These are phyloP conservation scores for Croton laevigatus DNA, from an alignment of 441 rosid genomes.

Conservation along the genomic window DNA sequence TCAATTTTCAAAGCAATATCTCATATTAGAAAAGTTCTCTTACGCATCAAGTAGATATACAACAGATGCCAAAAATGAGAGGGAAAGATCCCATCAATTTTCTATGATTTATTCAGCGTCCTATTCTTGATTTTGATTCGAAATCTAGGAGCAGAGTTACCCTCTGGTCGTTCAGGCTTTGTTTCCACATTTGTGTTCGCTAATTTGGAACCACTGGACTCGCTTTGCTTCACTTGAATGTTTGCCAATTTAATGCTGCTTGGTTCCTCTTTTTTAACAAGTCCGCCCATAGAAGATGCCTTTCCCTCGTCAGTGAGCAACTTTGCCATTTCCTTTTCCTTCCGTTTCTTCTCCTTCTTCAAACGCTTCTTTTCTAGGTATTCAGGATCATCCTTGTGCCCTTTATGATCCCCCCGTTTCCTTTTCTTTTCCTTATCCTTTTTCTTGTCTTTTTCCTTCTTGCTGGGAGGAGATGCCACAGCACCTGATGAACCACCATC, in stretches of 20 bases:
- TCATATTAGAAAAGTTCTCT: not conserved
- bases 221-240: constrained; percentile 36
- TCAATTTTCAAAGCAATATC: not conserved
- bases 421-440: constrained; percentile 63
- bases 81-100: constrained; percentile 13
- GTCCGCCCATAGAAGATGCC: constrained; percentile 30
- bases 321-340: constrained; percentile 77
- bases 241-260: constrained; percentile 22
- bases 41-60: not conserved
- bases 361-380: constrained; percentile 70
- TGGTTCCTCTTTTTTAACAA: constrained; percentile 30
- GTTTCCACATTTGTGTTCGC: constrained; percentile 37
- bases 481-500: constrained; percentile 34
- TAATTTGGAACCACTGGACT: constrained; percentile 38
- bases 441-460: constrained; percentile 56
- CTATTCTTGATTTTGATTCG: constrained; percentile 70
- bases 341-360: constrained; percentile 83
- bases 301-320: constrained; percentile 42
- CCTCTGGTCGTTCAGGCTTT: constrained; percentile 49
- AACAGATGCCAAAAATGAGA: constrained; percentile 12
- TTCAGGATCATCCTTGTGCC: constrained; percentile 49
- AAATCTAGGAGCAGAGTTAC: constrained; percentile 50
- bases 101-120: constrained; percentile 41
- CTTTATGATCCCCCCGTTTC: constrained; percentile 48
- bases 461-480: constrained; percentile 26